These are phyloP conservation scores for Pseudogymnoascus sp. DNA, from an alignment of 2,329 filamentous ascomycete species.

Conservation along the genomic window DNA sequence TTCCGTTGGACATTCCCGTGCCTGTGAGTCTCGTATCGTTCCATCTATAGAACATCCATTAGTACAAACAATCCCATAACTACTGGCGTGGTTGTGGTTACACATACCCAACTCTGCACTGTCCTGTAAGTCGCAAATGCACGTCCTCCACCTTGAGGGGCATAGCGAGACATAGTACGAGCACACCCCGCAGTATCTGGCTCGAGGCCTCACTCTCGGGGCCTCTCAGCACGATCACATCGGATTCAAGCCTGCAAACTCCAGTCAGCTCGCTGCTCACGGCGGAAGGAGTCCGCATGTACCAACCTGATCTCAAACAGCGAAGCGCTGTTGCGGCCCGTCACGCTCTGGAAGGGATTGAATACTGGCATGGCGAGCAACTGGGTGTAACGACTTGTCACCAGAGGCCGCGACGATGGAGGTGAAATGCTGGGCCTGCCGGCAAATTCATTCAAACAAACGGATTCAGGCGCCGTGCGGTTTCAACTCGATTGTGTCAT, in stretches of 20 bases:
- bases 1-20: constrained; percentile 50
- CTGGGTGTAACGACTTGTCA: not conserved
- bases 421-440: not conserved
- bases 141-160: constrained; percentile 65
- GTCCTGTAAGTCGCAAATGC: constrained; percentile 61
- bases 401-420: constrained; percentile 1
- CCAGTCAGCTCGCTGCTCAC: constrained; percentile 11
- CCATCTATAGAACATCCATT: constrained; percentile 33
- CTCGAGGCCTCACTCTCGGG: constrained; percentile 66
- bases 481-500: constrained; percentile 2
- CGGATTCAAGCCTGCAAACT: constrained; percentile 57
- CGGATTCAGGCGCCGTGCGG: not conserved
- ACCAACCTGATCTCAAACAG: constrained; percentile 31
- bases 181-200: constrained; percentile 62
- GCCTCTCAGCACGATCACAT: constrained; percentile 72
- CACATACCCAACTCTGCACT: constrained; percentile 59
- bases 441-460: constrained; percentile 4
- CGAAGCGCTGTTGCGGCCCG: constrained; percentile 25
- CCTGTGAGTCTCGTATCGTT: constrained; percentile 44
- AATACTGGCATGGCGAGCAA: constrained; percentile 25
- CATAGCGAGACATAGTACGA: constrained; percentile 65
- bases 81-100: not conserved
- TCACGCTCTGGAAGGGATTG: constrained; percentile 26
- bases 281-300: constrained; percentile 1
- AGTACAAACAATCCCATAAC: not conserved